phyloP scores from a whole-genome alignment of 768 basidiomycete species.

The Lactifluus echinatus region DNA sequence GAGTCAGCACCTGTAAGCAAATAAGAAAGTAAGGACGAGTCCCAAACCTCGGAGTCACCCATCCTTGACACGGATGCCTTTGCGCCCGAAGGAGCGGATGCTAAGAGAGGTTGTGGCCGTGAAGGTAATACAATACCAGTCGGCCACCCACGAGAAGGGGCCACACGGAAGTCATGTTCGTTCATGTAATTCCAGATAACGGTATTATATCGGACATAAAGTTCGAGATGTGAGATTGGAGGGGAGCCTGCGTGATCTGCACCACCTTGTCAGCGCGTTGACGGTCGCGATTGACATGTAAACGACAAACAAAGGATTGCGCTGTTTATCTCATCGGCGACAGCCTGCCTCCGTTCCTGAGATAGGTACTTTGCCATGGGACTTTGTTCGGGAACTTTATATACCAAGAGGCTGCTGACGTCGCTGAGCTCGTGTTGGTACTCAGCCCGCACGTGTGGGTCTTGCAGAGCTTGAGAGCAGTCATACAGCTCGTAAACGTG shows the following conservation, averaged over 20 bases:
- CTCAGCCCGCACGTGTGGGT: slow-evolving; percentile 44
- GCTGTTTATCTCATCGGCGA: slow-evolving; percentile 82
- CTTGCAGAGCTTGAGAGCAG: slow-evolving; percentile 46
- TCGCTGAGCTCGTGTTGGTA: slow-evolving; percentile 66
- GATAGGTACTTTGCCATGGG: slow-evolving; percentile 67
- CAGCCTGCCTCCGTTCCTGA: slow-evolving; percentile 65
- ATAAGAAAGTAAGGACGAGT: background rate
- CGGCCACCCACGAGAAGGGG: slow-evolving; percentile 29
- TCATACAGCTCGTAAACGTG: slow-evolving; percentile 61
- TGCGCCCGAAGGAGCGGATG: background rate
- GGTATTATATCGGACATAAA: slow-evolving; percentile 57
- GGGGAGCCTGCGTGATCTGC: slow-evolving; percentile 45
- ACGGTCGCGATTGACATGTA: background rate
- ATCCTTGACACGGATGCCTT: slow-evolving; percentile 4
- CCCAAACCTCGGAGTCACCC: slow-evolving; percentile 12
- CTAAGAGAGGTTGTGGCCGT: background rate
- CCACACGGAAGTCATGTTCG: slow-evolving; percentile 39
- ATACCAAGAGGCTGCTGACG: slow-evolving; percentile 76
- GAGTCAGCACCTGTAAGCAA: background rate
- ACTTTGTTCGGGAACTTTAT: slow-evolving; percentile 70
- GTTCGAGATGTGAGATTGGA: slow-evolving; percentile 52
- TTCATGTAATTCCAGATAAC: slow-evolving; percentile 50
- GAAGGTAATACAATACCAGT: slow-evolving; percentile 42
- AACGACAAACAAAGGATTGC: slow-evolving; percentile 69
- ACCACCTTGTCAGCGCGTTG: background rate